These are phyloP conservation scores for Ceratobasidium sp. DNA, from an alignment of 1,284 basidiomycete genomes.

Conservation along the genomic window DNA sequence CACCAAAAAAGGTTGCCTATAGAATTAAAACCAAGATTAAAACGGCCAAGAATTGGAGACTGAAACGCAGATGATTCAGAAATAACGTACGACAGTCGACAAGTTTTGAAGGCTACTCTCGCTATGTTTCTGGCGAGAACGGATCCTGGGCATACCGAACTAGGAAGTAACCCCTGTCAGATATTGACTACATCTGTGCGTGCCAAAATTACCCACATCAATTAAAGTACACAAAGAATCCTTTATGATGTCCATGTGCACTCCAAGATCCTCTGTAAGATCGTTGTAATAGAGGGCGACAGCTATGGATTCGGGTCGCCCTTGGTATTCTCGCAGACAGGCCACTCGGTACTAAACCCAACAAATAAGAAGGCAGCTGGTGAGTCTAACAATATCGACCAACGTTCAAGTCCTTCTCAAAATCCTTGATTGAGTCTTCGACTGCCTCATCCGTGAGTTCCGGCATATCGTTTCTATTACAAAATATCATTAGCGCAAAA, in stretches of 20 bases:
- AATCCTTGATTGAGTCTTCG: slow-evolving; percentile 72
- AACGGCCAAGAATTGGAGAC: no score
- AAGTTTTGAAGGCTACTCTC: slow-evolving; percentile 77
- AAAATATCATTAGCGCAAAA: background rate
- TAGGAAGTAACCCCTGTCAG: background rate
- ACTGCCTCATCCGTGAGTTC: slow-evolving; percentile 69
- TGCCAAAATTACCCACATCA: slow-evolving; percentile 57
- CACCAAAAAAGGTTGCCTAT: slow-evolving; percentile 78
- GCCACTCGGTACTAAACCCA: slow-evolving; percentile 73
- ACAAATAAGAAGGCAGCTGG: background rate
- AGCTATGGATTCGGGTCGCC: slow-evolving; percentile 75
- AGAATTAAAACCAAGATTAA: background rate
- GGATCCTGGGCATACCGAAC: slow-evolving; percentile 77
- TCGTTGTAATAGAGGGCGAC: slow-evolving; percentile 81
- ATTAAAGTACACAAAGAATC: slow-evolving; percentile 75
- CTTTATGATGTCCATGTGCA: slow-evolving; percentile 76
- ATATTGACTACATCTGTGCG: no score
- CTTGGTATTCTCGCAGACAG: slow-evolving; percentile 73
- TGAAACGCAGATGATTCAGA: no score
- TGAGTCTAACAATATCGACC: slow-evolving; percentile 44
- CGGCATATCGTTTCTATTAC: slow-evolving; percentile 50
- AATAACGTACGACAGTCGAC: slow-evolving; percentile 66
- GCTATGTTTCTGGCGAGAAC: slow-evolving; percentile 78
- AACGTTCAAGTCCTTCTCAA: slow-evolving; percentile 77
- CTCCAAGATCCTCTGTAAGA: slow-evolving; percentile 72